phyloP scores from a whole-genome alignment of 2,329 filamentous ascomycete species.

The Trichophyton mentagrophytes region DNA sequence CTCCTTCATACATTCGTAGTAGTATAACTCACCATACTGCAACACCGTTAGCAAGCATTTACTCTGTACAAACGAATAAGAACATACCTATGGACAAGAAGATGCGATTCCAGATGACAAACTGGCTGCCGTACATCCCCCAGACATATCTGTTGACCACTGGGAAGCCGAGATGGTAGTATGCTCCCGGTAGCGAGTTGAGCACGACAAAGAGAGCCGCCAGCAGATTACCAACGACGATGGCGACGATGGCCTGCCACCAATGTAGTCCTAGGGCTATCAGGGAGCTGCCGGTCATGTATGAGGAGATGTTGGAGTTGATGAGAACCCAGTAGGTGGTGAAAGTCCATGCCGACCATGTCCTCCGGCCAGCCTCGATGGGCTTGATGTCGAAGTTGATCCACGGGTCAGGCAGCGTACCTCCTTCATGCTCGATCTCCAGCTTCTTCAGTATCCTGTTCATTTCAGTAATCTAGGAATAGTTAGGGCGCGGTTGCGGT shows the following conservation, averaged over 20 bases:
- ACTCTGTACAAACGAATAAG: background rate
- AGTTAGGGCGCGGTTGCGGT: too few relatives aligned
- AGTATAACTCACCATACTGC: background rate
- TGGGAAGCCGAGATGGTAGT: conserved; percentile 35
- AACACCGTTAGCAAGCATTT: background rate
- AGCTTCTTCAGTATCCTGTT: conserved; percentile 11
- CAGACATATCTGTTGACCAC: conserved; percentile 32
- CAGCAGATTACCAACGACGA: conserved; percentile 24
- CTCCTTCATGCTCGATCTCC: conserved; percentile 17
- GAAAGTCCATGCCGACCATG: conserved; percentile 34
- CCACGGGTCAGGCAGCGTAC: conserved; percentile 20
- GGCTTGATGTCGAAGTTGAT: conserved; percentile 41
- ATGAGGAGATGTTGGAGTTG: conserved; percentile 29
- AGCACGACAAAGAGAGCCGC: conserved; percentile 28
- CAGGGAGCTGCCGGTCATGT: conserved; percentile 25
- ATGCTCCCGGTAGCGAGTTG: conserved; percentile 29
- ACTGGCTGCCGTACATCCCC: conserved; percentile 32
- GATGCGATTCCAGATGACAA: conserved; percentile 31
- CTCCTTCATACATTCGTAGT: background rate
- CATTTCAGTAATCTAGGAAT: background rate
- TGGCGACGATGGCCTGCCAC: conserved; percentile 24
- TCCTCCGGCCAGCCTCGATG: conserved; percentile 32
- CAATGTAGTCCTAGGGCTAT: conserved; percentile 23
- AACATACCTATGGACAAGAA: conserved; percentile 24
- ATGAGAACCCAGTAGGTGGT: conserved; percentile 39